These are phyloP conservation scores for Cucumis cinereus DNA, from an alignment of 306 rosid species.

Conservation along the genomic window DNA sequence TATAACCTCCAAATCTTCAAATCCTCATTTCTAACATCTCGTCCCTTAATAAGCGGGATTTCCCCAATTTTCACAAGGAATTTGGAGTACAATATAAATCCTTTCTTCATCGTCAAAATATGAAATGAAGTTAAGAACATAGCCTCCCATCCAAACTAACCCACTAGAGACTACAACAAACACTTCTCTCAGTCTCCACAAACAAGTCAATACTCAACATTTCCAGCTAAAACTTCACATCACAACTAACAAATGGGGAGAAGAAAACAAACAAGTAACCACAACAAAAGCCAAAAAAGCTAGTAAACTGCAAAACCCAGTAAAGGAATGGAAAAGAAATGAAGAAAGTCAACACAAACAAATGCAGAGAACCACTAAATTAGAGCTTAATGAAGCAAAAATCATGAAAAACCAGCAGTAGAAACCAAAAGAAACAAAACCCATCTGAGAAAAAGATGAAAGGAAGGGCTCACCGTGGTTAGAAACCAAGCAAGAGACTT, in stretches of 20 bases:
- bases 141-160: not conserved
- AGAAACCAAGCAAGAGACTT: conserved; percentile 46
- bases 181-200: not conserved
- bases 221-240: not conserved
- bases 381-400: not conserved
- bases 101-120: not conserved
- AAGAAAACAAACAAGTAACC: not conserved
- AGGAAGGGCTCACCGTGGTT: conserved; percentile 13
- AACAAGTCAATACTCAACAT: not conserved
- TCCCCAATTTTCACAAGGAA: not conserved
- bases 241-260: not conserved
- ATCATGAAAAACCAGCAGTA: not conserved
- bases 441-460: not conserved
- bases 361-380: not conserved
- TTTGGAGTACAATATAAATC: not conserved
- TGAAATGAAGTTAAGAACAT: not conserved
- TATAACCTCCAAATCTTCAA: not conserved
- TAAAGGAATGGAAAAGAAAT: not conserved
- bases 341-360: not conserved
- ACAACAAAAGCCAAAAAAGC: not conserved
- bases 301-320: not conserved
- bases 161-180: not conserved
- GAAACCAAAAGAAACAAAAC: not conserved
- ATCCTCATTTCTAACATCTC: not conserved
- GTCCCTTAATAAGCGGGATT: not conserved